These are phyloP conservation scores for Steccherinum ochraceum DNA, from an alignment of 768 basidiomycete genomes.

Conservation along the genomic window DNA sequence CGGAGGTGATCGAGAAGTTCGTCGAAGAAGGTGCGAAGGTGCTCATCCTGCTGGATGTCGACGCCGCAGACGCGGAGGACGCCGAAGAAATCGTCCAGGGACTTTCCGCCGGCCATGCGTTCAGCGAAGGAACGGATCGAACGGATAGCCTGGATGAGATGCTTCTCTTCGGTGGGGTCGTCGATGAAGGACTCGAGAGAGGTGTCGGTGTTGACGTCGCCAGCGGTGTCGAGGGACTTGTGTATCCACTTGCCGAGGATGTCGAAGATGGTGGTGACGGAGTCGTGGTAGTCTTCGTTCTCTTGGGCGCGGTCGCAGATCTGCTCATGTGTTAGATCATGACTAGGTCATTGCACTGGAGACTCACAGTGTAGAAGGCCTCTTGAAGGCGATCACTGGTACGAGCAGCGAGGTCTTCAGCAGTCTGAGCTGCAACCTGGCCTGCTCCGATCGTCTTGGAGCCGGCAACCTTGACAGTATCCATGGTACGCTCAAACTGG, in stretches of 20 bases:
- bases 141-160: constrained; percentile 46
- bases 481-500: constrained; percentile 64
- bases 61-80: constrained; percentile 36
- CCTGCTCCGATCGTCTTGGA: constrained; percentile 48
- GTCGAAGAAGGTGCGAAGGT: constrained; percentile 49
- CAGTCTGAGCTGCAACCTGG: constrained; percentile 35
- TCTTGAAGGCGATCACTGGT: constrained; percentile 39
- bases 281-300: constrained; percentile 50
- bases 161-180: constrained; percentile 59
- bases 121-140: constrained; percentile 36
- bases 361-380: constrained; percentile 44
- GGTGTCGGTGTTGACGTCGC: constrained; percentile 34
- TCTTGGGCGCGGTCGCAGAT: constrained; percentile 59
- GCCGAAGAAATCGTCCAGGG: constrained; percentile 42
- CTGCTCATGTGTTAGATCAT: constrained; percentile 24
- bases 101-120: constrained; percentile 44
- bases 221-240: constrained; percentile 41
- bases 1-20: constrained; percentile 43
- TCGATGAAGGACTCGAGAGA: constrained; percentile 51
- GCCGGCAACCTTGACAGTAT: constrained; percentile 52
- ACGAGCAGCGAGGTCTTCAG: constrained; percentile 39
- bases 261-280: constrained; percentile 52
- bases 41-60: constrained; percentile 46
- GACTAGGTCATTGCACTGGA: constrained; percentile 6
- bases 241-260: constrained; percentile 54